These are phyloP conservation scores for Trichoderma pleuroti DNA, from an alignment of 2,329 filamentous ascomycete species.

Conservation along the genomic window DNA sequence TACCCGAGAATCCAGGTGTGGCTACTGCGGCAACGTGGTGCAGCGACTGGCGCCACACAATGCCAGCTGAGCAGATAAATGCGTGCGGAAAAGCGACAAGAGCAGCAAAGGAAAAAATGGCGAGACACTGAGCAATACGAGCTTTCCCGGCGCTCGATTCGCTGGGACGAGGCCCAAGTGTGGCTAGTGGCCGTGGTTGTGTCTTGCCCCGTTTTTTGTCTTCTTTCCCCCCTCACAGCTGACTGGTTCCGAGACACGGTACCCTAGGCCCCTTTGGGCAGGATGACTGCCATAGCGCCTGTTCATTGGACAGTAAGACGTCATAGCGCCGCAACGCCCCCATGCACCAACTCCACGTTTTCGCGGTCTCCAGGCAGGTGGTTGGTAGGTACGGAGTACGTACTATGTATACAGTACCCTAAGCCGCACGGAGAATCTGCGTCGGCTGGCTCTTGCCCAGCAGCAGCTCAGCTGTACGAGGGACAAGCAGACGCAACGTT, in stretches of 20 bases:
- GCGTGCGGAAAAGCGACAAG: background rate
- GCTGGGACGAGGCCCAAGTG: conserved; percentile 1
- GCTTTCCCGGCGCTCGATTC: conserved; percentile 5
- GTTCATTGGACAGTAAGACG: background rate
- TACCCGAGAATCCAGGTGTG: background rate
- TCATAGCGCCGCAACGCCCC: conserved; percentile 9
- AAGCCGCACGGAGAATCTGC: background rate
- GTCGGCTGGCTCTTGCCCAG: background rate
- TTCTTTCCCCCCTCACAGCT: background rate
- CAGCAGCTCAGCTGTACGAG: background rate
- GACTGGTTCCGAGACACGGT: background rate
- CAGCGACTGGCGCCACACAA: conserved; percentile 1
- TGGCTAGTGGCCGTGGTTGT: conserved; percentile 10
- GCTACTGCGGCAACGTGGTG: background rate
- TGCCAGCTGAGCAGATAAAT: background rate
- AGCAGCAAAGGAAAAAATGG: background rate
- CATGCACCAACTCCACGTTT: background rate
- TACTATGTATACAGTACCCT: background rate
- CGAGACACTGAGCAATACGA: conserved; percentile 10
- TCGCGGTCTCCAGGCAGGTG: background rate
- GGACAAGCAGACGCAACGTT: conserved; percentile 3
- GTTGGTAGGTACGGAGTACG: background rate
- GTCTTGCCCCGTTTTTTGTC: background rate
- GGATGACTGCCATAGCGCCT: background rate
- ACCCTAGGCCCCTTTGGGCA: background rate